Evolutionary conservation across 2,329 filamentous ascomycete species (phyloP).

Genomic region (Macrophomina phaseolina): DNA sequence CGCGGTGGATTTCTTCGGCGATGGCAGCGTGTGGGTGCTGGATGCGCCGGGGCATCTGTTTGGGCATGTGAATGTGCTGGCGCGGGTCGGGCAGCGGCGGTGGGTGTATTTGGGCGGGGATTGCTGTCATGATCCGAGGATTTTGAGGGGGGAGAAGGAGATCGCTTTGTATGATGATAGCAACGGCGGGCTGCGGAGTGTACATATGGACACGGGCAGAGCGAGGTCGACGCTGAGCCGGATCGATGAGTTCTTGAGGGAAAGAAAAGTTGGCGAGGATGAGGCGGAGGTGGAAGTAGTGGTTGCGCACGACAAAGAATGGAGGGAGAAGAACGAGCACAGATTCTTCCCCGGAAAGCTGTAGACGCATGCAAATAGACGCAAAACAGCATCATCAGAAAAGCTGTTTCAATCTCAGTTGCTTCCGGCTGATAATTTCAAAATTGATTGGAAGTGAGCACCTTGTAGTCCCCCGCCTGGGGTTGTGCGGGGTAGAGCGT

Average conservation of each 20-base stretch:
- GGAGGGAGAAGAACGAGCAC: constrained; percentile 49
- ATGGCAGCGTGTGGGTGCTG: constrained; percentile 55
- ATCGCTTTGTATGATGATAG: constrained; percentile 59
- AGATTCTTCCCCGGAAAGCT: constrained; percentile 39
- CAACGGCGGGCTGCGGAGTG: constrained; percentile 52
- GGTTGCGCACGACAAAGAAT: constrained; percentile 57
- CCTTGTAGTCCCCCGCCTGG: not conserved
- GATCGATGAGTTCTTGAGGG: constrained; percentile 45
- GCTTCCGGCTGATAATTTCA: not conserved
- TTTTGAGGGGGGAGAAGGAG: constrained; percentile 58
- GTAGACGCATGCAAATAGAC: constrained; percentile 17
- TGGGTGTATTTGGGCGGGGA: constrained; percentile 61
- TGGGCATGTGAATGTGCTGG: constrained; percentile 59
- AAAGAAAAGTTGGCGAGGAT: constrained; percentile 30
- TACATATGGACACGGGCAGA: constrained; percentile 57
- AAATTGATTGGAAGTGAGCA: not conserved
- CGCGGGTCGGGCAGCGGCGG: constrained; percentile 43
- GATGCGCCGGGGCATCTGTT: constrained; percentile 59
- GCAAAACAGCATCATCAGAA: not conserved
- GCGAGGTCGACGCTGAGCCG: constrained; percentile 52
- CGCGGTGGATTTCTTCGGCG: constrained; percentile 54
- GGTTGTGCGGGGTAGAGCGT: constrained; percentile 5
- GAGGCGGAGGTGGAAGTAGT: constrained; percentile 54
- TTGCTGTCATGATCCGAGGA: constrained; percentile 59
- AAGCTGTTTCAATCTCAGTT: not conserved